phyloP scores from a whole-genome alignment of 768 basidiomycete genomes.

The Psilocybe azurescens region DNA sequence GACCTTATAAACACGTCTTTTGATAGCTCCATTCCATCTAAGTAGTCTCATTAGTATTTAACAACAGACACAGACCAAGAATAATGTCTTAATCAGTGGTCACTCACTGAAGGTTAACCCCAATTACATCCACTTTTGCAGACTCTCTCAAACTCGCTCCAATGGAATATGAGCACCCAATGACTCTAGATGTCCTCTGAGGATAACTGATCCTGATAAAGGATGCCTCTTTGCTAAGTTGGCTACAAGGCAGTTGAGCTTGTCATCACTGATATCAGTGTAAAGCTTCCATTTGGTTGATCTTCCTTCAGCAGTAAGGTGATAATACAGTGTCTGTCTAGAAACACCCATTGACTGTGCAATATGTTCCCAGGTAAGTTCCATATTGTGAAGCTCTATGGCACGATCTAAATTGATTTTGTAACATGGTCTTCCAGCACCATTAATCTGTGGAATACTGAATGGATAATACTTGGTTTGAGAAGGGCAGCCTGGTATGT shows the following conservation, averaged over 20 bases:
- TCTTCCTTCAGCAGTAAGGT: conserved; percentile 19
- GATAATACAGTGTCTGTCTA: conserved; percentile 25
- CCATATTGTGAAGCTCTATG: conserved; percentile 28
- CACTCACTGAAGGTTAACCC: conserved; percentile 28
- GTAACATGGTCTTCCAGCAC: conserved; percentile 25
- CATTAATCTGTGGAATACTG: background rate
- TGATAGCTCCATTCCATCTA: conserved; percentile 12
- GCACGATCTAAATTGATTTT: conserved; percentile 25
- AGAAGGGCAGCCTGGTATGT: too few species aligned
- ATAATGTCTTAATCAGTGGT: too few species aligned
- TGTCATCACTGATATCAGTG: conserved; percentile 24
- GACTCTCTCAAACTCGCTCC: conserved; percentile 26
- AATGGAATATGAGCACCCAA: conserved; percentile 30
- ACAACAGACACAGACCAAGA: too few species aligned
- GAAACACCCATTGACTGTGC: conserved; percentile 26
- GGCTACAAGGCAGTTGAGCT: conserved; percentile 23
- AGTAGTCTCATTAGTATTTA: too few species aligned
- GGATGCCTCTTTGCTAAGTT: conserved; percentile 25
- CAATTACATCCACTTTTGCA: conserved; percentile 35
- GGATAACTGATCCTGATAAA: conserved; percentile 32
- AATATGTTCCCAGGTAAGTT: conserved; percentile 29
- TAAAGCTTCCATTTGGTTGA: conserved; percentile 18
- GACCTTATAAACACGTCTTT: conserved; percentile 32
- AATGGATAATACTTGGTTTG: too few species aligned
- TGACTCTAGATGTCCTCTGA: conserved; percentile 32